Evolutionary conservation across 306 rosid species (phyloP).

Genomic region (Comarum palustre): DNA sequence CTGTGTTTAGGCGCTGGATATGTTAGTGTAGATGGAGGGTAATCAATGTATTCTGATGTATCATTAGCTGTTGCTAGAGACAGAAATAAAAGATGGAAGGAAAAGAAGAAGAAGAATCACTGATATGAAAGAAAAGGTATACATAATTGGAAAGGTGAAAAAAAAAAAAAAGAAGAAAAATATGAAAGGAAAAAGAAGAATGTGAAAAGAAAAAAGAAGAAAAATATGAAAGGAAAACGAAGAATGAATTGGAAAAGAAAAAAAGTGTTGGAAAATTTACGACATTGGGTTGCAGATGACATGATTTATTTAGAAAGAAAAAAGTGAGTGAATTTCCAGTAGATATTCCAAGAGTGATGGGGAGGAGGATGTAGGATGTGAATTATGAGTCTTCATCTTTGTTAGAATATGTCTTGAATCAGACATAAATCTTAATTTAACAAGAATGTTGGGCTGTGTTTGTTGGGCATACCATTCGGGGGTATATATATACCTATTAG

Average conservation of each 20-base stretch:
- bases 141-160: conserved; percentile 10
- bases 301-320: conserved; percentile 1
- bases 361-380: conserved; percentile 43
- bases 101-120: conserved; percentile 29
- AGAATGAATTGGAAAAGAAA: background rate
- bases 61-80: conserved; percentile 37
- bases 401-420: too few species aligned
- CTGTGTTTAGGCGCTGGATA: conserved; percentile 55
- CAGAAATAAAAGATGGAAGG: conserved; percentile 31
- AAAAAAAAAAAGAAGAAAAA: background rate
- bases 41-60: conserved; percentile 45
- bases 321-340: conserved; percentile 24
- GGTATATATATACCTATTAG: too few species aligned
- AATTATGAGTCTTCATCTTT: conserved; percentile 53
- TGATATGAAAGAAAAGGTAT: background rate
- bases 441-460: too few species aligned
- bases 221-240: too few species aligned
- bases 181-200: too few species aligned
- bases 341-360: conserved; percentile 37
- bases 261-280: background rate
- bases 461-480: too few species aligned
- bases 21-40: conserved; percentile 51
- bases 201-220: background rate
- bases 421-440: too few species aligned
- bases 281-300: background rate